Base-by-base conservation (phyloP, 495 filamentous ascomycete species). In the Aspergillus wentii region DNA sequence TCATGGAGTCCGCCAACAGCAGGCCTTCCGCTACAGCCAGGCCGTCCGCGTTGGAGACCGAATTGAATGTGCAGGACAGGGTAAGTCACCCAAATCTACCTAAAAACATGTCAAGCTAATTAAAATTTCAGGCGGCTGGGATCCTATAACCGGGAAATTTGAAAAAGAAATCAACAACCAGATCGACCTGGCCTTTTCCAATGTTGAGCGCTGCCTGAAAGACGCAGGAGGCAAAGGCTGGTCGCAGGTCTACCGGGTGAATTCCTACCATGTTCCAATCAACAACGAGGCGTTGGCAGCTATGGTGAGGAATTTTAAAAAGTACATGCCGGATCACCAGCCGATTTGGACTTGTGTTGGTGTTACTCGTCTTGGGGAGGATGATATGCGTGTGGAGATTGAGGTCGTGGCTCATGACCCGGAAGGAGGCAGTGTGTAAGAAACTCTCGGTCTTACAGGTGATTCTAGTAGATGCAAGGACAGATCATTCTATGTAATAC, bases 211-310 rank as follows among this genome's bases (percentile, higher is more conserved):
- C 1, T 56, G 51, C 18, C 50, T 77, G 17, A 65, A 63, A 33
- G 23, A 66, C 19, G 74, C 74, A 3, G 76, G 76, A 3, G 72
- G 74, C 0, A 68, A 72, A 31, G 75, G 74, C n/a, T 78, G 77
- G 76, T 48, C 48, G 8, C 74, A 80, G 49, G 77, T 78, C 8
- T 79, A 57, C 51, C 55, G 58, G 2, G 61, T 78, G 7, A 65
- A 61, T 17, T 64, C 62, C 3, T 79, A 80, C 37, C 64, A 69
- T 37, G 43, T 62, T 4, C 48, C 52, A 0, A 53, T 75, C 13
- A 64, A 71, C 33, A 41, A 64, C 17, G 61, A 69, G 33, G 50
- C 57, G 8, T 11, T 74, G 16, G 52, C 44, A 2, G 52, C 51
- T 5, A 65, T 78, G 59, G 51, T 71, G 9, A 37, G 59, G 18